phyloP scores from a whole-genome alignment of 1,284 basidiomycete species.

The Cerioporus squamosus region DNA sequence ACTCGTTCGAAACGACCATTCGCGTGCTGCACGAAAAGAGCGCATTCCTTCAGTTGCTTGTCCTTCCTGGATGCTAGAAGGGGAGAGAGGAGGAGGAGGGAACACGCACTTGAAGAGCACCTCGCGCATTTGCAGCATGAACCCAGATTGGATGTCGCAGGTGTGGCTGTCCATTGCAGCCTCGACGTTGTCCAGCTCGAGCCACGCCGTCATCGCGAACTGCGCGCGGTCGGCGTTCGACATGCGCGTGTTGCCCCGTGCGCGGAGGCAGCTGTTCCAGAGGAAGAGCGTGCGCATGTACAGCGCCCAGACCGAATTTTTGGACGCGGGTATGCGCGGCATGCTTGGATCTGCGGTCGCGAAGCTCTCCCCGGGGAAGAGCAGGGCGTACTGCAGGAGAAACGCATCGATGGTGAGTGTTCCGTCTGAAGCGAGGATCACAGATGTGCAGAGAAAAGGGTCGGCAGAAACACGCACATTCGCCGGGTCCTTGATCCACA shows the following conservation, averaged over 20 bases:
- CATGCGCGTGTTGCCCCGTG: slow-evolving; percentile 48
- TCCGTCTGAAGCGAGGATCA: too few relatives aligned
- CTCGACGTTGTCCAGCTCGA: slow-evolving; percentile 73
- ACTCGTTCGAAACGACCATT: slow-evolving; percentile 73
- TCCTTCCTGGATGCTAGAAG: too few relatives aligned
- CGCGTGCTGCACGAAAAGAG: slow-evolving; percentile 57
- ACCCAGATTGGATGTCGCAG: slow-evolving; percentile 67
- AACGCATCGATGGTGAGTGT: too few relatives aligned
- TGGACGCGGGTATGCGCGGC: slow-evolving; percentile 16
- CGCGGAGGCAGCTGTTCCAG: slow-evolving; percentile 71
- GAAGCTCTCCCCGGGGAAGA: slow-evolving; percentile 72
- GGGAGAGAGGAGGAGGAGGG: not conserved
- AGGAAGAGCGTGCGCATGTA: slow-evolving; percentile 70
- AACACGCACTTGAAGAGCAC: slow-evolving; percentile 74
- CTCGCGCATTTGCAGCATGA: slow-evolving; percentile 71
- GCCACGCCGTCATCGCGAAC: slow-evolving; percentile 70
- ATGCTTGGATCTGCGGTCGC: slow-evolving; percentile 14
- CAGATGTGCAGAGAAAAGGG: too few relatives aligned
- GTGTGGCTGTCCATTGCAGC: slow-evolving; percentile 63
- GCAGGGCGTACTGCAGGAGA: slow-evolving; percentile 57
- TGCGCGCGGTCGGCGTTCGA: slow-evolving; percentile 56
- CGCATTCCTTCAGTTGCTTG: slow-evolving; percentile 51
- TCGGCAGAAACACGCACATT: slow-evolving; percentile 53
- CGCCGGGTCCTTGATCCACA: slow-evolving; percentile 66
- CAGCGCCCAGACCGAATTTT: slow-evolving; percentile 71